These are phyloP conservation scores for Huntiella abstrusa DNA, from an alignment of 2,329 filamentous ascomycete species.

Conservation along the genomic window DNA sequence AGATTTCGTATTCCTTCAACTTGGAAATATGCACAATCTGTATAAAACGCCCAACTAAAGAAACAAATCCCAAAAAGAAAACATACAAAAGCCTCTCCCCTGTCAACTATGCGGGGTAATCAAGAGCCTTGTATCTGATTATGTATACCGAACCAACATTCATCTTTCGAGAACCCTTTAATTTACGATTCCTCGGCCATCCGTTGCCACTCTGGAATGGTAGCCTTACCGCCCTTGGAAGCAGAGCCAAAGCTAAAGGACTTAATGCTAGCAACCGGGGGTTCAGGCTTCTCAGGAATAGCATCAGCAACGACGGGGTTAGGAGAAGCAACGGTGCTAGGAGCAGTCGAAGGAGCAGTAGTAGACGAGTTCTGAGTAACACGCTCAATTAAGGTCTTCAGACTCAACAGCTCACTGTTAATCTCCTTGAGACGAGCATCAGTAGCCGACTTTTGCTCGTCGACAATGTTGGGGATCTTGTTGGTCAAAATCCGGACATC, in stretches of 20 bases:
- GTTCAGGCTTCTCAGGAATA: not conserved
- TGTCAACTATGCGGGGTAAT: not conserved
- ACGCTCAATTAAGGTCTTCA: conserved; percentile 66
- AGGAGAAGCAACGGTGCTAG: not conserved
- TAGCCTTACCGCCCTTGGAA: conserved; percentile 30
- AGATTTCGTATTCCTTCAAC: not conserved
- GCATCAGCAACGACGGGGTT: not conserved
- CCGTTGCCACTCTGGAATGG: conserved; percentile 67
- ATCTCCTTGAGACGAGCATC: conserved; percentile 71
- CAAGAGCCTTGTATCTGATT: too few relatives aligned
- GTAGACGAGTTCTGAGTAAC: conserved; percentile 24
- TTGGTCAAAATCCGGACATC: conserved; percentile 72
- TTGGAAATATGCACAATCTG: not conserved
- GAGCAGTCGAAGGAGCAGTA: conserved; percentile 11
- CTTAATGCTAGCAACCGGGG: not conserved
- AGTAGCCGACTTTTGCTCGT: conserved; percentile 68
- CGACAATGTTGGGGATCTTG: conserved; percentile 71
- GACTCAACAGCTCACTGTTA: conserved; percentile 68
- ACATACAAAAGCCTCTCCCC: not conserved
- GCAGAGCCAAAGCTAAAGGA: not conserved
- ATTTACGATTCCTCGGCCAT: conserved; percentile 19
- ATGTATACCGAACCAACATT: not conserved
- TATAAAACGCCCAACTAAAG: not conserved
- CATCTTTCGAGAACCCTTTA: not conserved
- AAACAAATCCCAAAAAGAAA: not conserved